phyloP scores from a whole-genome alignment of 2,329 filamentous ascomycete genomes.

The Ophiostoma sp. region DNA sequence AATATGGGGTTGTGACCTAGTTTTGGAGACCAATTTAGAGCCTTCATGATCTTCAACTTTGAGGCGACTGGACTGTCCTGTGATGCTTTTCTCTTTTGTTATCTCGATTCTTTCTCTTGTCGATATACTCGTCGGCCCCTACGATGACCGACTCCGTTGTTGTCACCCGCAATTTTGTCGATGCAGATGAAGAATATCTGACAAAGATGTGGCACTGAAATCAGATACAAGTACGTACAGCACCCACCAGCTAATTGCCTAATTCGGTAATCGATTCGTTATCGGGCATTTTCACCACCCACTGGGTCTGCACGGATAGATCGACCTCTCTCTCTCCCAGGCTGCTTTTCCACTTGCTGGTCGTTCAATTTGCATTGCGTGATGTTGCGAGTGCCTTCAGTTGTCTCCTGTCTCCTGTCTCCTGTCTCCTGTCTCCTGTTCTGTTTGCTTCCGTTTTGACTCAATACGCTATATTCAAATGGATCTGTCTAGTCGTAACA shows the following conservation, averaged over 20 bases:
- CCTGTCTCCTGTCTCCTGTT: not conserved
- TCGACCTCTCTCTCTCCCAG: not conserved
- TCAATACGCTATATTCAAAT: slow-evolving; percentile 13
- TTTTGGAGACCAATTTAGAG: not conserved
- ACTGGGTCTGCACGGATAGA: not conserved
- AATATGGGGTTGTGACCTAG: not conserved
- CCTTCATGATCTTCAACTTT: not conserved
- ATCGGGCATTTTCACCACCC: not conserved
- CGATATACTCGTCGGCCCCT: not conserved
- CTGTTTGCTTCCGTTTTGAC: not conserved
- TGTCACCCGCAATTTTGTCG: not conserved
- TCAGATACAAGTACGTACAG: too few species aligned
- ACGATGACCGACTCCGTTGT: not conserved
- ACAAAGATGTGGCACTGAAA: not conserved
- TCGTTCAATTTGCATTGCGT: not conserved
- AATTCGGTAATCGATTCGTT: slow-evolving; percentile 16
- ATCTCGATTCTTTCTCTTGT: too few species aligned
- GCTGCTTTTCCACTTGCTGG: too few species aligned
- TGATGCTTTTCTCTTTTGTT: not conserved
- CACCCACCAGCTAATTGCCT: not conserved
- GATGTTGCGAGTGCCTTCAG: not conserved
- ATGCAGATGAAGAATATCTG: not conserved
- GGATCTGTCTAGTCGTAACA: slow-evolving; percentile 9
- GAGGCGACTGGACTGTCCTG: not conserved
- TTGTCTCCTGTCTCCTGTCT: too few species aligned